phyloP scores from a whole-genome alignment of 2,329 filamentous ascomycete species.

The Verticillium longisporum region DNA sequence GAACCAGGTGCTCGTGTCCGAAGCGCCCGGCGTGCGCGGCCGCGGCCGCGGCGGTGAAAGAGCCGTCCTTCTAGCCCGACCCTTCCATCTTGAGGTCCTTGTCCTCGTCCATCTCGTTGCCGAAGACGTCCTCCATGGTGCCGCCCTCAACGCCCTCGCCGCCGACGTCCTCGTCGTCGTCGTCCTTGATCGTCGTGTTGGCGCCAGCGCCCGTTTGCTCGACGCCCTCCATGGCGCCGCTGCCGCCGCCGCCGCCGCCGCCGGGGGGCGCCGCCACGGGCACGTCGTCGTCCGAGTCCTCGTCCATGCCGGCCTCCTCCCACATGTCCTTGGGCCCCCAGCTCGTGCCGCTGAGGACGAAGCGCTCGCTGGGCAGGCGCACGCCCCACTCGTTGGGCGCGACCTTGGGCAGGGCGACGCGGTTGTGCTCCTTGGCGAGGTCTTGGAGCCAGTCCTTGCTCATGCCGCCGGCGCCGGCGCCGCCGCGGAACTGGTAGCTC shows the following conservation, averaged over 20 bases:
- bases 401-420: constrained; percentile 56
- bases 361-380: constrained; percentile 59
- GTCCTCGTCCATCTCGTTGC: constrained; percentile 46
- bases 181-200: constrained; percentile 14
- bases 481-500: constrained; percentile 60
- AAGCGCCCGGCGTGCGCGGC: neutral
- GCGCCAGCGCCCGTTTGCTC: constrained; percentile 30
- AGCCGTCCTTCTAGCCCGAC: neutral
- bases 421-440: constrained; percentile 65
- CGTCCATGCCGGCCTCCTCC: constrained; percentile 36
- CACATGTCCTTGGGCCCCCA: constrained; percentile 59
- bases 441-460: constrained; percentile 73
- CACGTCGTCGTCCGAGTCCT: constrained; percentile 34
- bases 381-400: constrained; percentile 61
- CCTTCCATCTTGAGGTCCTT: constrained; percentile 43
- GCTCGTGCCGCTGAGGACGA: constrained; percentile 58
- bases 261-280: constrained; percentile 28
- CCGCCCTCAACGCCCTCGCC: constrained; percentile 42
- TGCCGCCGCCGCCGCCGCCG: constrained; percentile 25
- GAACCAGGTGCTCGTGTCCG: neutral
- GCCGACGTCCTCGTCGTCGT: constrained; percentile 29
- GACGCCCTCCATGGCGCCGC: constrained; percentile 41
- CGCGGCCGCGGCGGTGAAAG: neutral
- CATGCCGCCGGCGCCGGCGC: constrained; percentile 44
- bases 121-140: constrained; percentile 49